Evolutionary conservation across 2,329 filamentous ascomycete genomes (phyloP), one percentile per base, ranked within the genome.

Genomic region (Ophiostoma sp.): DNA sequence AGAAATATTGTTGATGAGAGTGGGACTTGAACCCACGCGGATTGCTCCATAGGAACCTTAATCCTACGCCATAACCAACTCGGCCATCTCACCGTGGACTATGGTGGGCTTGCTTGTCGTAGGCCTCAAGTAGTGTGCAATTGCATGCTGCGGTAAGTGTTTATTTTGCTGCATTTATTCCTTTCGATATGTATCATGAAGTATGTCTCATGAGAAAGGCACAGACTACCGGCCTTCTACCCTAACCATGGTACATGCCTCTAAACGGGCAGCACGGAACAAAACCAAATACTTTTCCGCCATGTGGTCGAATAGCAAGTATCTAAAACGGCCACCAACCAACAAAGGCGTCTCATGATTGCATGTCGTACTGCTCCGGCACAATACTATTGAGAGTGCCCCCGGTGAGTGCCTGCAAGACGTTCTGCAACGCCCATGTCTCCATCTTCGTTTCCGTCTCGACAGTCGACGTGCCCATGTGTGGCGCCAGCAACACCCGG

Each of bases 391-490:
- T 70, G 31, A 73, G 71, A 15, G 67, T 67, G 13, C 68, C 71
- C 60, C 41, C n/a, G 5, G 54, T 39, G 10, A 73, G 33, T 2
- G 71, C 71, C 65, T 57, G 85, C 17, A 54, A 66, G 11, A 74
- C 73, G 33, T 74, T 74, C 64, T 39, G 57, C 52, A 74, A 71
- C n/a, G 72, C 69, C 70, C 67, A 70, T 41, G 54, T 69, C 70
- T 74, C 73, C 73, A 74, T 74, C 67, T 70, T 70, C 6, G 23
- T 68, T 65, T 72, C 82, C 7, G 85, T 87, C 80, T 87, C 92
- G 36, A 88, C 81, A 0, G 91, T 94, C 84, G 86, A 93, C 0
- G 93, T 96, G 0, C 92, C 92, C 90, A 96, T 91, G 78, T 96
- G 93, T 68, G 93, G 93, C 48, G 96, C 80, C 36, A 96, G 82